phyloP scores from a whole-genome alignment of 2,329 filamentous ascomycete genomes.

The Apiospora rasikravindrae region DNA sequence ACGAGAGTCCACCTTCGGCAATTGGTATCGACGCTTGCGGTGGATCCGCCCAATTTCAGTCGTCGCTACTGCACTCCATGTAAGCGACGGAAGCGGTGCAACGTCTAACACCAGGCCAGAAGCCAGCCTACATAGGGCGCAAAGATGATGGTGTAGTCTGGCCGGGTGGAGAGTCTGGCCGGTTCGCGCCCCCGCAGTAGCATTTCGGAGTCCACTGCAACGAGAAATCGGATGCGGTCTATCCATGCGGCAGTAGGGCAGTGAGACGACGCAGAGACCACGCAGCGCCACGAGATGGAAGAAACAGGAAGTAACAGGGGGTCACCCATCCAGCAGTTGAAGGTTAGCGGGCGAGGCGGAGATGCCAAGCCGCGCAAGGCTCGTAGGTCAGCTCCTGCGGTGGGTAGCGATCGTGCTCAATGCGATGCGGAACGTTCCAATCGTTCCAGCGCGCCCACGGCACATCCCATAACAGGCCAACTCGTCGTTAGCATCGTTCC shows the following conservation, averaged over 20 bases:
- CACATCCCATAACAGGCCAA: not conserved
- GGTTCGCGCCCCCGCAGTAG: not conserved
- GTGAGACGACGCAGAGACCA: no score
- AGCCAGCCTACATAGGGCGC: not conserved
- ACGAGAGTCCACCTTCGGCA: conserved; percentile 7
- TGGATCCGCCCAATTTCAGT: not conserved
- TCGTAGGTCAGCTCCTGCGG: not conserved
- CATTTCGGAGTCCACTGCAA: not conserved
- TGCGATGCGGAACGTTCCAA: not conserved
- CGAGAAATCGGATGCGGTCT: not conserved
- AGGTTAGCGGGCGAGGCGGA: conserved; percentile 2
- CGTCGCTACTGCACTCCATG: not conserved
- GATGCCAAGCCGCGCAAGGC: not conserved
- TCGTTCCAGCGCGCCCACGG: not conserved
- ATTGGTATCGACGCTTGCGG: not conserved
- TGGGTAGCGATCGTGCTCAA: not conserved
- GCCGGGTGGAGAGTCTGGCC: not conserved
- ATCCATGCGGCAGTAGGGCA: not conserved
- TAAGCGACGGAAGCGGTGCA: not conserved
- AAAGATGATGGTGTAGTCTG: conserved; percentile 1
- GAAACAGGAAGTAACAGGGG: not conserved
- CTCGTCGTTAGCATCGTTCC: not conserved
- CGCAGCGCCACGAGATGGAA: not conserved
- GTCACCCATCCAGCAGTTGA: not conserved
- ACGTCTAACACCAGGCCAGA: not conserved